Evolutionary conservation across 305 asterid species (phyloP).

Genomic region (Fraxinus albicans): DNA sequence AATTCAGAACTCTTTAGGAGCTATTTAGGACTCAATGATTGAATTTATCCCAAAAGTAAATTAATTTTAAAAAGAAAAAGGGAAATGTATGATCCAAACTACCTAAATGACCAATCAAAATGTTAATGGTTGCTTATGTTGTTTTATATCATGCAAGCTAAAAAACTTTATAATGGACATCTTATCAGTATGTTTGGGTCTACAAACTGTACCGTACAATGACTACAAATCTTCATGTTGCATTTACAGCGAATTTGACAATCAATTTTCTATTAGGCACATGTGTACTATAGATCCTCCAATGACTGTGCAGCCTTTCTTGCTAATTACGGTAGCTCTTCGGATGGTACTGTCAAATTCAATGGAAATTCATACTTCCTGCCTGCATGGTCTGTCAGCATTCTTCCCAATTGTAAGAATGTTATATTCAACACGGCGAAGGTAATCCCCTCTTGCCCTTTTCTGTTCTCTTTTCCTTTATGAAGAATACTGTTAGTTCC

Average conservation of each 20-base stretch:
- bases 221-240: neutral
- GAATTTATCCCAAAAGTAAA: neutral
- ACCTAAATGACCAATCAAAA: neutral
- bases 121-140: neutral
- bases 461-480: neutral
- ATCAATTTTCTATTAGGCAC: slow-evolving; percentile 53
- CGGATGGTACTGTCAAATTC: slow-evolving; percentile 57
- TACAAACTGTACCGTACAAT: neutral
- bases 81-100: neutral
- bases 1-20: neutral
- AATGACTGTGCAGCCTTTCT: slow-evolving; percentile 78
- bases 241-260: slow-evolving; percentile 8
- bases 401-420: slow-evolving; percentile 75
- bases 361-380: slow-evolving; percentile 65
- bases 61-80: neutral
- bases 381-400: slow-evolving; percentile 93
- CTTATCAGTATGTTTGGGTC: neutral
- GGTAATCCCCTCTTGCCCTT: slow-evolving; percentile 36
- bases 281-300: slow-evolving; percentile 62
- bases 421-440: slow-evolving; percentile 78
- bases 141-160: neutral
- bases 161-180: neutral
- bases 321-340: slow-evolving; percentile 62
- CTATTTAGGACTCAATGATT: neutral
- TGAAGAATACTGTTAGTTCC: neutral